Conservation (phyloP, 2,329 filamentous ascomycete species). For the Magnaporthiopsis incrustans region DNA sequence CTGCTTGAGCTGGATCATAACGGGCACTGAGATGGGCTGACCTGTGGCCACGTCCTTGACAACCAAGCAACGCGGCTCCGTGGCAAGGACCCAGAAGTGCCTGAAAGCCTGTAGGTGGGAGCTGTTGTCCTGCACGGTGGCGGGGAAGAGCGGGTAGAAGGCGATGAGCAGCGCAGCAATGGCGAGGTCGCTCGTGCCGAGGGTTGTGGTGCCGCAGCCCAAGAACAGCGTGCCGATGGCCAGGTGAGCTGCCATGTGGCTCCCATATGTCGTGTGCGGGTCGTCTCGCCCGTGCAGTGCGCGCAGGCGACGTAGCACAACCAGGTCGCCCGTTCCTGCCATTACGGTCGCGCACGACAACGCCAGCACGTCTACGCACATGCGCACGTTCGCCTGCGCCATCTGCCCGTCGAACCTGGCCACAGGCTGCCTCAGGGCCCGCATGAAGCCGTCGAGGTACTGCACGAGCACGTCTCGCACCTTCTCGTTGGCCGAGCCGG, state of each 20-base stretch:
- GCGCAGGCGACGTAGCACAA: constrained; percentile 76
- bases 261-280: constrained; percentile 79
- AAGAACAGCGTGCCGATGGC: constrained; percentile 87
- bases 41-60: constrained; percentile 80
- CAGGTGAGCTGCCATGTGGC: constrained; percentile 85
- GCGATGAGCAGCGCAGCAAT: constrained; percentile 80
- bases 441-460: constrained; percentile 81
- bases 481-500: constrained; percentile 59
- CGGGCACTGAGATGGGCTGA: constrained; percentile 65
- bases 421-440: constrained; percentile 56
- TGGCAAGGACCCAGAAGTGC: constrained; percentile 93
- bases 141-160: constrained; percentile 91
- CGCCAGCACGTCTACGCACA: constrained; percentile 84
- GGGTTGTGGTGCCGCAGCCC: constrained; percentile 85
- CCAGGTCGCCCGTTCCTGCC: constrained; percentile 88
- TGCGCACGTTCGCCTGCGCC: constrained; percentile 72
- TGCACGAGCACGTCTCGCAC: constrained; percentile 76
- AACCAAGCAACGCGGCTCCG: constrained; percentile 81
- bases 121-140: constrained; percentile 83
- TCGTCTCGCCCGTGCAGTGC: constrained; percentile 83
- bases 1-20: constrained; percentile 53
- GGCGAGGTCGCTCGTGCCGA: constrained; percentile 80
- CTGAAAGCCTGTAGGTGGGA: constrained; percentile 93
- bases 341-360: constrained; percentile 81
- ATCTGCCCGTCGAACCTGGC: constrained; percentile 73